A percentile compares a stretch with the other conserved stretches of the same genome.
Conservation (phyloP, 108 stramenopile genomes). For the Poteriospumella lacustris region DNA sequence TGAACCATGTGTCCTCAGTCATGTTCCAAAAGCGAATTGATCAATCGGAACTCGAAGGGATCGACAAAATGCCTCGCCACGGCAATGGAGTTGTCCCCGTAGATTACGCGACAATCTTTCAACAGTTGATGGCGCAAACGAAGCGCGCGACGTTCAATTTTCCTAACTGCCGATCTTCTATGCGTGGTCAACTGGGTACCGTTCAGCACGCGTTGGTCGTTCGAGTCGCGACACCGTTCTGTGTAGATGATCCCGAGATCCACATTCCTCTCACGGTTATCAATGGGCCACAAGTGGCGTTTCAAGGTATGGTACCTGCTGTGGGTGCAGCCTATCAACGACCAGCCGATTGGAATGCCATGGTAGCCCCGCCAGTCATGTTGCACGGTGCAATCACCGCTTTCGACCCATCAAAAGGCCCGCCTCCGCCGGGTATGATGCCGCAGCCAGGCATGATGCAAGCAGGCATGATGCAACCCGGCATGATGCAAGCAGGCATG, state of each 20-base stretch:
- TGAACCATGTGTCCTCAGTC: neutral
- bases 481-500: too few relatives aligned
- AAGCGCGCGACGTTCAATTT: neutral
- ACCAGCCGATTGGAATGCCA: neutral
- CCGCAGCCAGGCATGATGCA: too few relatives aligned
- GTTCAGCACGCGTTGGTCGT: neutral
- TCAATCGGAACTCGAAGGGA: neutral
- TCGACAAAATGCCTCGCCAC: neutral
- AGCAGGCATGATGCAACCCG: too few relatives aligned
- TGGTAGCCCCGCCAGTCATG: neutral
- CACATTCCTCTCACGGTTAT: neutral
- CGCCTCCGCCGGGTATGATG: too few relatives aligned
- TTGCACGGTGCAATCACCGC: too few relatives aligned
- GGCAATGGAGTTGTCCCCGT: neutral
- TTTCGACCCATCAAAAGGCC: too few relatives aligned
- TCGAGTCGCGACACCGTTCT: neutral
- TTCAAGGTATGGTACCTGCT: neutral
- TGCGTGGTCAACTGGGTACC: neutral
- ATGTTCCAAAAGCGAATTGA: neutral
- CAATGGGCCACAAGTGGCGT: neutral
- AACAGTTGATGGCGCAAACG: neutral
- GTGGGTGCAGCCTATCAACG: neutral
- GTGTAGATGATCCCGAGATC: neutral
- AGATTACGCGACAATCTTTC: neutral
- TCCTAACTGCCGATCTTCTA: neutral